These are phyloP conservation scores for Periglandula ipomoeae DNA, from an alignment of 2,329 filamentous ascomycete species.

Conservation along the genomic window DNA sequence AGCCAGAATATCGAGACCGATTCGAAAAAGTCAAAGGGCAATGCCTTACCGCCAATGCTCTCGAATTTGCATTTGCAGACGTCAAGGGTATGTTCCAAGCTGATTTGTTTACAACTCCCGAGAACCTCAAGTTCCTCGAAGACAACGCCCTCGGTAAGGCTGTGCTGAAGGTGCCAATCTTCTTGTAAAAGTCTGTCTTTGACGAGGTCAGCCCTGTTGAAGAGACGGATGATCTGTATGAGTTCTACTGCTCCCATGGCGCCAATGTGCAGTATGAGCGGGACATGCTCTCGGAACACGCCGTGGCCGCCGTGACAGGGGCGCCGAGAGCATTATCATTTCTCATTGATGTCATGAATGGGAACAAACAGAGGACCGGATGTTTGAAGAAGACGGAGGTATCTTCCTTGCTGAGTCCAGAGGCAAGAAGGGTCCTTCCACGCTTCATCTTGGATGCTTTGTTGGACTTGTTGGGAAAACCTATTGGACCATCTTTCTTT, in stretches of 20 bases:
- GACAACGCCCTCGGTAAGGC: background rate
- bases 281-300: background rate
- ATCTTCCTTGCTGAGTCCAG: background rate
- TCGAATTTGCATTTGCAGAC: slow-evolving; percentile 23
- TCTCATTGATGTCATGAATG: slow-evolving; percentile 1
- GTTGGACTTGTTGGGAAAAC: slow-evolving; percentile 1
- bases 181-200: background rate
- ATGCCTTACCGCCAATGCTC: slow-evolving; percentile 16
- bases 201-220: slow-evolving; percentile 3
- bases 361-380: background rate
- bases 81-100: slow-evolving; percentile 33
- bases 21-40: slow-evolving; percentile 18
- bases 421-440: background rate
- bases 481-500: background rate
- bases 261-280: slow-evolving; percentile 1
- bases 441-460: background rate
- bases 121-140: background rate
- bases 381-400: background rate
- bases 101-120: background rate
- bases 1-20: slow-evolving; percentile 16
- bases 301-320: background rate
- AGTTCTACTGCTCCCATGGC: slow-evolving; percentile 2
- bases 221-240: slow-evolving; percentile 2
- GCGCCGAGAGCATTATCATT: background rate
- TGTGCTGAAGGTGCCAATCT: background rate